Percentiles rank a stretch among this genome's conserved stretches.
phyloP scores from a whole-genome alignment of 257 asterid genomes.

The Dorcoceras hygrometricum region DNA sequence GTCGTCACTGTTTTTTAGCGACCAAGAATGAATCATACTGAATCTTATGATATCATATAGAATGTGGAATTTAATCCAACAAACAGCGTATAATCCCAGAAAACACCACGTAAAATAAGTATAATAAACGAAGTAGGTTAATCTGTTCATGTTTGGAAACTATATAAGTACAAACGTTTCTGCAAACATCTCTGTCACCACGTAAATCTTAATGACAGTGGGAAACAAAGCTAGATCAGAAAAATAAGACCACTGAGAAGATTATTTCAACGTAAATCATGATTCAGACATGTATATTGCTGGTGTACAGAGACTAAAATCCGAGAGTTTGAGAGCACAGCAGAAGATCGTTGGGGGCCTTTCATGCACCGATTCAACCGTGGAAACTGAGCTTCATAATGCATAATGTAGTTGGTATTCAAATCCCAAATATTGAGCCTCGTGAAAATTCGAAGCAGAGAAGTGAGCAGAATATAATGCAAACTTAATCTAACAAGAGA shows the following conservation, averaged over 20 bases:
- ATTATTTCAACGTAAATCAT: neutral
- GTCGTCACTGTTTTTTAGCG: neutral
- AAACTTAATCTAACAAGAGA: no score
- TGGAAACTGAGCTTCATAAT: neutral
- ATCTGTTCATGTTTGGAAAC: neutral
- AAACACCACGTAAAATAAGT: neutral
- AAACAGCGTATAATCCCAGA: neutral
- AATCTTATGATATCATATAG: neutral
- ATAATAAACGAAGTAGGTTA: no score
- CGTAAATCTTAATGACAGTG: no score
- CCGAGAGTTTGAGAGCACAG: neutral
- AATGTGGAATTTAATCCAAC: neutral
- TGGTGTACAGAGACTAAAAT: neutral
- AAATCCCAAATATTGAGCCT: neutral
- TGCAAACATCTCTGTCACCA: neutral
- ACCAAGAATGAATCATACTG: neutral
- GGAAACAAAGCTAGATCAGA: neutral
- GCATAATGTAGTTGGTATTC: neutral
- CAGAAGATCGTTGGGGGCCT: neutral
- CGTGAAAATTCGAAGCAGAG: neutral
- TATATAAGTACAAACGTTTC: neutral
- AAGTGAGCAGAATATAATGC: neutral
- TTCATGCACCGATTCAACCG: neutral
- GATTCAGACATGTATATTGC: neutral
- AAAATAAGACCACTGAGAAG: no score